Conservation (phyloP, 1,284 basidiomycete genomes). For the Coriolopsis trogii region DNA sequence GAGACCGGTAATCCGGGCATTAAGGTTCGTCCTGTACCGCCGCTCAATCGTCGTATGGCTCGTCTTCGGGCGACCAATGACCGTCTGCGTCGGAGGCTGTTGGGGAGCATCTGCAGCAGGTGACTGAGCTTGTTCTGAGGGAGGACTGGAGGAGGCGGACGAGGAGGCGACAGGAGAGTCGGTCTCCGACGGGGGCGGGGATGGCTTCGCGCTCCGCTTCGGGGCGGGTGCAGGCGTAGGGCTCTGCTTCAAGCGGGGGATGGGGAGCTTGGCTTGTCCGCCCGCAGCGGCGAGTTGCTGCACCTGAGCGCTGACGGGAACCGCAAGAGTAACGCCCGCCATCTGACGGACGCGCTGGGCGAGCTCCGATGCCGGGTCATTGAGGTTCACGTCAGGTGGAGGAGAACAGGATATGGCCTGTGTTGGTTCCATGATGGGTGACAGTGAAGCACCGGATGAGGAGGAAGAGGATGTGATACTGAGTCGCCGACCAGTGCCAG, state of each 20-base stretch:
- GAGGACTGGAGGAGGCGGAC: conserved; percentile 35
- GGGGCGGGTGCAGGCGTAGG: conserved; percentile 19
- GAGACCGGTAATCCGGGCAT: conserved; percentile 84
- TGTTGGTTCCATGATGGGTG: conserved; percentile 44
- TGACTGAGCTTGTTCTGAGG: conserved; percentile 24
- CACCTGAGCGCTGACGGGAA: conserved; percentile 45
- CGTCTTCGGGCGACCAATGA: conserved; percentile 68
- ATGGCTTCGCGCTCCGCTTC: conserved; percentile 31
- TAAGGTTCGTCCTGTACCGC: conserved; percentile 88
- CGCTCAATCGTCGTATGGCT: conserved; percentile 93
- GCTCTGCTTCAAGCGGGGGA: conserved; percentile 37
- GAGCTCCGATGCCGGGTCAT: conserved; percentile 53
- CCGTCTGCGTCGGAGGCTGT: conserved; percentile 24
- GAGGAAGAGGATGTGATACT: conserved; percentile 50
- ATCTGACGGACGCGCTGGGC: conserved; percentile 60
- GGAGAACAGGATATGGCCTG: conserved; percentile 27
- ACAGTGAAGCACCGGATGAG: conserved; percentile 53
- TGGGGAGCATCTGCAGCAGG: conserved; percentile 23
- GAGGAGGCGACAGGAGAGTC: conserved; percentile 32
- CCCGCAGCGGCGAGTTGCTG: conserved; percentile 36
- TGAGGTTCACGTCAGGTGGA: conserved; percentile 28
- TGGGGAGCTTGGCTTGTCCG: conserved; percentile 37
- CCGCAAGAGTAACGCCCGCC: conserved; percentile 64
- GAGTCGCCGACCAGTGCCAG: conserved; percentile 39
- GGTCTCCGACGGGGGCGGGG: conserved; percentile 20